Conservation (phyloP, 345 rosid genomes). For the Euphorbia lathyris region DNA sequence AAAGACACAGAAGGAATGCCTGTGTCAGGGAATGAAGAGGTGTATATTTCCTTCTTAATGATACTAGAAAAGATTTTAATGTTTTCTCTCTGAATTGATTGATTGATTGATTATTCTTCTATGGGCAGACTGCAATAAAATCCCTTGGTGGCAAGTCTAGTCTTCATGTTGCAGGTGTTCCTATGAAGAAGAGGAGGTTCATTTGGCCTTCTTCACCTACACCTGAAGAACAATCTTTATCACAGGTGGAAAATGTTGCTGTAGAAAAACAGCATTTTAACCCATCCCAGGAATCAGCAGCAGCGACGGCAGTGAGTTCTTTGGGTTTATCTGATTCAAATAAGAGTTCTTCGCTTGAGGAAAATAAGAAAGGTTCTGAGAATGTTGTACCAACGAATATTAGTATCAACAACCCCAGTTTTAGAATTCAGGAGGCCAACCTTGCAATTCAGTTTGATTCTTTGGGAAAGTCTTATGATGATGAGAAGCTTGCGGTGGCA, state of each 20-base stretch:
- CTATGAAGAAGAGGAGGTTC: slow-evolving; percentile 81
- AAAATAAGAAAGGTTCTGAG: slow-evolving; percentile 16
- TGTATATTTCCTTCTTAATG: slow-evolving; percentile 27
- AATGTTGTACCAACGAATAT: slow-evolving; percentile 7
- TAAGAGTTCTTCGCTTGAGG: slow-evolving; percentile 12
- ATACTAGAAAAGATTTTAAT: slow-evolving; percentile 14
- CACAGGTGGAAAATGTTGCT: slow-evolving; percentile 16
- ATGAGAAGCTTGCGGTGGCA: slow-evolving; percentile 24
- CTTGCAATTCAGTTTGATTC: slow-evolving; percentile 22
- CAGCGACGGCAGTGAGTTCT: slow-evolving; percentile 27
- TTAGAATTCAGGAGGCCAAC: slow-evolving; percentile 34
- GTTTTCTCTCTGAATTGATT: slow-evolving; percentile 13
- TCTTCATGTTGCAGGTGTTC: slow-evolving; percentile 59
- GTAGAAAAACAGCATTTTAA: slow-evolving; percentile 19
- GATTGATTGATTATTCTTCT: slow-evolving; percentile 29
- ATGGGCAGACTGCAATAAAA: slow-evolving; percentile 50
- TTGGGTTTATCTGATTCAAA: slow-evolving; percentile 29
- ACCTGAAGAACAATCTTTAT: slow-evolving; percentile 29
- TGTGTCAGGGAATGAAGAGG: slow-evolving; percentile 59
- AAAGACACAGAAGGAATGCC: slow-evolving; percentile 35
- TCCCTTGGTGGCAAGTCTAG: slow-evolving; percentile 43
- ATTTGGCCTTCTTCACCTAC: slow-evolving; percentile 44
- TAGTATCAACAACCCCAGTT: slow-evolving; percentile 16
- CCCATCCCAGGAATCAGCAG: slow-evolving; percentile 28
- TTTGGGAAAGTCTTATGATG: slow-evolving; percentile 23